Evolutionary conservation across 257 asterid genomes (phyloP), one percentile per base, ranked within the genome.

Genomic region (Salvia splendens): DNA sequence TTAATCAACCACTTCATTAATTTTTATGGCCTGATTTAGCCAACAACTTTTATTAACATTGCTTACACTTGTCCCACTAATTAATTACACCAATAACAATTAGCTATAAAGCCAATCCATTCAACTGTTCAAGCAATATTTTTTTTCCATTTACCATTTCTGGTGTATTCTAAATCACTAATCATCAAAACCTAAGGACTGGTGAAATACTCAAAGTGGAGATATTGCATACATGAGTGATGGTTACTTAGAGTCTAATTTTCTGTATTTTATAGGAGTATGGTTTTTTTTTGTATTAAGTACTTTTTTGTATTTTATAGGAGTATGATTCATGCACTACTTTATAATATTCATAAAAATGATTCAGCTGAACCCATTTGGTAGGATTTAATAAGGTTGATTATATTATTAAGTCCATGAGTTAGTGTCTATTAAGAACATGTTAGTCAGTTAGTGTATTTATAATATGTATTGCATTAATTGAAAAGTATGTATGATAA

Each of bases 1-100:
- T 64, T 35, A 48, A 68, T 75, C 53, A 72, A 64, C 74, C 55
- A 75, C 78, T 80, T 70, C 59, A 62, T 64, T 75, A 49, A 70
- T 56, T 73, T 61, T 40, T n/a, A 38, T 53, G 59, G 61, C 68
- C 60, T 71, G 72, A 64, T 81, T 77, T 70, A 51, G 69, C 67
- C 41, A 45, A 70, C 76, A 68, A 63, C 55, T 48, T 61, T 73
- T 28, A 46, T 24, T 47, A 61, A 51, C 36, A 41, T 28, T 43
- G 54, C 41, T 43, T 42, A 30, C 53, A 68, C 55, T 68, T 68
- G 56, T 43, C 65, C 65, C 56, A 68, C 65, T 68, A 68, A 68
- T 14, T 68, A 12, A 54, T 52, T 50, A 35, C 5, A 11, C 20
- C 0, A 30, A 43, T n/a, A 24, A 43, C 28, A 32, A 48, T 33